Conservation (phyloP, 495 filamentous ascomycete genomes). For the Trichoderma virens region DNA sequence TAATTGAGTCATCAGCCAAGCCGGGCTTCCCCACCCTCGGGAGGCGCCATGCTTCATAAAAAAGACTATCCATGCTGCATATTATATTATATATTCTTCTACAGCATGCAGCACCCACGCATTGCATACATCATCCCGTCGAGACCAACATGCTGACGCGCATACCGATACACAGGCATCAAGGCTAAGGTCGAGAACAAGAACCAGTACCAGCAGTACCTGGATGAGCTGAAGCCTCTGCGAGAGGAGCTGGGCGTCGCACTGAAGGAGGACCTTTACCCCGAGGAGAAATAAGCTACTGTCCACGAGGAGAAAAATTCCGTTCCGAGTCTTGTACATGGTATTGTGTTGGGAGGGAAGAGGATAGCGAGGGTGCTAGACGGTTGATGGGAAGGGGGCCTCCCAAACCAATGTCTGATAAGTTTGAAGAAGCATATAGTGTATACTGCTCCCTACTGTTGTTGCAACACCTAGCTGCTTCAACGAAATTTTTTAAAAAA, state of each 20-base stretch:
- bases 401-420: not conserved
- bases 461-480: not conserved
- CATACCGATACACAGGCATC: conserved; percentile 54
- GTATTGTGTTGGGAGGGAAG: not conserved
- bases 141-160: not conserved
- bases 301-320: too few relatives aligned
- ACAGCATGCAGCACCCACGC: too few relatives aligned
- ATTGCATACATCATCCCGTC: conserved; percentile 6
- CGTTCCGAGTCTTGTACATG: conserved; percentile 5
- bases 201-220: conserved; percentile 95
- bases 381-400: not conserved
- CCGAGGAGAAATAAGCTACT: conserved; percentile 52
- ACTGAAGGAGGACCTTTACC: conserved; percentile 93
- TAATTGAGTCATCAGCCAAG: conserved; percentile 8
- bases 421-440: not conserved
- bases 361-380: conserved; percentile 7
- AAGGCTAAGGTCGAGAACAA: conserved; percentile 99
- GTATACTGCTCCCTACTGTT: conserved; percentile 6
- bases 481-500: not conserved
- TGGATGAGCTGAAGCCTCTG: conserved; percentile 82
- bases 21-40: not conserved
- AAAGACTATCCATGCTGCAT: too few relatives aligned
- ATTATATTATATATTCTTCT: too few relatives aligned
- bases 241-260: conserved; percentile 88
- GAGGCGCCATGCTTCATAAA: not conserved